Evolutionary conservation across 495 filamentous ascomycete species (phyloP), one percentile per base, ranked within the genome.

Genomic region (Aspergillus asperescens): DNA sequence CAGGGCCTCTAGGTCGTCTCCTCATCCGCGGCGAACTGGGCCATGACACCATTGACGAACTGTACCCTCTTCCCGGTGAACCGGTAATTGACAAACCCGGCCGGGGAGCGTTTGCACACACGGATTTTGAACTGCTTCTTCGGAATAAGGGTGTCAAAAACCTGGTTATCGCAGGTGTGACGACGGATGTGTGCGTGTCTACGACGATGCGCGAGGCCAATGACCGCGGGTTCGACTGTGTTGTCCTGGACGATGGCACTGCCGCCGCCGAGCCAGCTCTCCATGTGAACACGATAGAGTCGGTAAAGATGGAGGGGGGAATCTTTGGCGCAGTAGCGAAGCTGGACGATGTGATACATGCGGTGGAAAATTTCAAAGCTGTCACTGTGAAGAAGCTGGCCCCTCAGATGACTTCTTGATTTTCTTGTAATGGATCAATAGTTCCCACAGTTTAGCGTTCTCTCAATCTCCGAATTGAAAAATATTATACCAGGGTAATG

Each of bases 211-310:
- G 84, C 40, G 86, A 89, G 57, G 84, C 83, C 44, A 85, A 84
- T 61, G 86, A 88, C 63, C 80, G 85, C 10, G 86, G 85, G 0
- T 89, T 83, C 58, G 84, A 89, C 54, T 88, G 85, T 44, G 58
- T 82, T n/a, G 40, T 83, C 7, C 48, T 83, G 20, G 68, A 75
- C 5, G 80, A 83, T 60, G 80, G 67, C 12, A 76, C 73, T 50
- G 77, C 75, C 20, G 79, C 81, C 19, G 66, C 60, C 15, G 75
- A 80, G 45, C 65, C 67, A 22, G 60, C 63, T n/a, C 60, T 83
- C 10, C 78, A 81, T 41, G 37, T 65, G 7, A 70, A 72, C 52
- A 74, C 78, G 1, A 57, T 81, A 28, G 74, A 79, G 43, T 77
- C 73, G 20, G 64, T 83, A 18, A 77, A 71, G 54, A 78, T 77